Conservation (phyloP, 306 rosid species). For the Delonix regia region DNA sequence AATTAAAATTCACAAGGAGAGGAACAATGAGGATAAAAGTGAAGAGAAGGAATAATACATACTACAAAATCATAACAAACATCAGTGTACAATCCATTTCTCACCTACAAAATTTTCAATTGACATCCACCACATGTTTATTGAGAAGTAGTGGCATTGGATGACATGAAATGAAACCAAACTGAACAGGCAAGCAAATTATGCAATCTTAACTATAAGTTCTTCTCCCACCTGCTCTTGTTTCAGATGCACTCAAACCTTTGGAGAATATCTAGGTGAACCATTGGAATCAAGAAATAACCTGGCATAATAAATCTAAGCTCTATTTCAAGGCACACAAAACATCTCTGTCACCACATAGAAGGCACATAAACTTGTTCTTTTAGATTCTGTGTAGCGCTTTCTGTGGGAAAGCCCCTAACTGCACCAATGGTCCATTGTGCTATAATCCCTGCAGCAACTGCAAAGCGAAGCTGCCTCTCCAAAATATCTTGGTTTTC, state of each 20-base stretch:
- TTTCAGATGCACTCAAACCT: no score
- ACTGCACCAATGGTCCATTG: slow-evolving; percentile 97
- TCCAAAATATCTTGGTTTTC: slow-evolving; percentile 73
- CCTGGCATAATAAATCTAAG: not conserved
- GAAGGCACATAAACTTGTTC: slow-evolving; percentile 98
- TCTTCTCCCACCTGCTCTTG: no score
- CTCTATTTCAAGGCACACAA: slow-evolving; percentile 6
- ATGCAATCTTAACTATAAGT: not conserved
- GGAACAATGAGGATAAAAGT: not conserved
- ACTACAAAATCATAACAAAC: slow-evolving; percentile 1
- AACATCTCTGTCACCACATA: slow-evolving; percentile 66
- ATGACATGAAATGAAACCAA: slow-evolving; percentile 33
- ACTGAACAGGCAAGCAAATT: slow-evolving; percentile 17
- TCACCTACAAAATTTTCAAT: slow-evolving; percentile 41
- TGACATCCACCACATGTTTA: slow-evolving; percentile 2
- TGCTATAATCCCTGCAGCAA: slow-evolving; percentile 90
- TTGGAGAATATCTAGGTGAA: not conserved
- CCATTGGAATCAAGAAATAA: slow-evolving; percentile 32
- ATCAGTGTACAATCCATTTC: slow-evolving; percentile 40
- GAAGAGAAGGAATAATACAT: not conserved
- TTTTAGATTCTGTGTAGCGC: slow-evolving; percentile 95
- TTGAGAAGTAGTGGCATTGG: slow-evolving; percentile 11
- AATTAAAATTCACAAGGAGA: not conserved
- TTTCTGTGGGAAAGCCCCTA: slow-evolving; percentile 90
- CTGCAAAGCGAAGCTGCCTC: slow-evolving; percentile 82